A percentile compares a stretch with the other conserved stretches of the same genome.
phyloP scores from a whole-genome alignment of 805 yeast genomes.

The Suhomyces xylopsoci region DNA sequence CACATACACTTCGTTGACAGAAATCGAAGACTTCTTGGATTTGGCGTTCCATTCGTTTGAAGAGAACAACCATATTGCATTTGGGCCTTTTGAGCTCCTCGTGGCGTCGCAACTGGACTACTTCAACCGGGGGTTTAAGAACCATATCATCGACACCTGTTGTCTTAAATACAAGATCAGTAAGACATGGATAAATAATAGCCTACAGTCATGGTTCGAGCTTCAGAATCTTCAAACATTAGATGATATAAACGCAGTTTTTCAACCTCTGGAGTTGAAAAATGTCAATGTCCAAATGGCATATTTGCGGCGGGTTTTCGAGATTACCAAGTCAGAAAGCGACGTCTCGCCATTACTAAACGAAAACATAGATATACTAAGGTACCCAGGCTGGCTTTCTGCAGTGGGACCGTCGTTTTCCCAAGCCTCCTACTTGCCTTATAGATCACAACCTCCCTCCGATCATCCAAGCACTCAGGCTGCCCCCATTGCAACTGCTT shows the following conservation, averaged over 20 bases:
- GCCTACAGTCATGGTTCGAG: conserved; percentile 2
- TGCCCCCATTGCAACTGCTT: neutral
- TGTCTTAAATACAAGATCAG: conserved; percentile 7
- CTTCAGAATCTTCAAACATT: conserved; percentile 3
- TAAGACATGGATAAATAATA: conserved; percentile 4
- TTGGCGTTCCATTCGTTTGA: conserved; percentile 18
- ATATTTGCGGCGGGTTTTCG: conserved; percentile 5
- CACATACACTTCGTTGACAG: conserved; percentile 28
- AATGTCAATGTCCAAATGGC: conserved; percentile 2
- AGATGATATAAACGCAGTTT: neutral
- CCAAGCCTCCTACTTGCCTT: conserved; percentile 1
- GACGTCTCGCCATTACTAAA: neutral
- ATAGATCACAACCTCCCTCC: no score
- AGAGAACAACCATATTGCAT: conserved; percentile 15
- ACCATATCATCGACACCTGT: conserved; percentile 13
- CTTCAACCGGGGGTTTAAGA: conserved; percentile 6
- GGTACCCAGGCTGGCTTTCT: conserved; percentile 12
- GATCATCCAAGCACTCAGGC: neutral
- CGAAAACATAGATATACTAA: neutral
- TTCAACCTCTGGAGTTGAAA: neutral
- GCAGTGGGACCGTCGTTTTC: conserved; percentile 1
- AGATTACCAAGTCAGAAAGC: neutral
- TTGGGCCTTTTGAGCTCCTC: conserved; percentile 28
- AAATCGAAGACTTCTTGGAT: conserved; percentile 37
- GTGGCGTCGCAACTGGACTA: conserved; percentile 14